A percentile compares a stretch with the other conserved stretches of the same genome.
phyloP scores from a whole-genome alignment of 2,329 filamentous ascomycete species.

The Westerdykella ornata region DNA sequence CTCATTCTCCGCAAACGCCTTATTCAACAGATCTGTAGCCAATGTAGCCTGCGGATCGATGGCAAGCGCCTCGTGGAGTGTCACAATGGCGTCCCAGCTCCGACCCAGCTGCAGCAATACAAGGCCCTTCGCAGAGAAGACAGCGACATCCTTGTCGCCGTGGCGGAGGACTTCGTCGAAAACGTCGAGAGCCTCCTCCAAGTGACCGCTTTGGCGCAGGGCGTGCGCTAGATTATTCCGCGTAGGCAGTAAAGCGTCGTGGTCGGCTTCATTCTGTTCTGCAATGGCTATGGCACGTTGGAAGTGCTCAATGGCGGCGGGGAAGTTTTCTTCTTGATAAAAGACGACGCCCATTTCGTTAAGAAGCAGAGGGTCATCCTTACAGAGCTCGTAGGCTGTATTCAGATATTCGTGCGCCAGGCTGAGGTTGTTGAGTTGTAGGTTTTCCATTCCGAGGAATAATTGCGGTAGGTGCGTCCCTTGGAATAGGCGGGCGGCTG shows the following conservation, averaged over 20 bases:
- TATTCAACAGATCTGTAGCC: slow-evolving; percentile 69
- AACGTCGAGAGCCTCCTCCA: slow-evolving; percentile 65
- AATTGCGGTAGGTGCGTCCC: slow-evolving; percentile 93
- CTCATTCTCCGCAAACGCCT: slow-evolving; percentile 50
- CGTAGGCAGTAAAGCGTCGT: slow-evolving; percentile 73
- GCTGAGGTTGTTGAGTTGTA: slow-evolving; percentile 89
- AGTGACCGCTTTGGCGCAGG: slow-evolving; percentile 63
- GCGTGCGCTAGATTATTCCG: slow-evolving; percentile 87
- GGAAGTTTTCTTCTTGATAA: slow-evolving; percentile 78
- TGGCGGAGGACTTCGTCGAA: slow-evolving; percentile 84
- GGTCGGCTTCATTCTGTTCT: slow-evolving; percentile 72
- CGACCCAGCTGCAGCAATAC: slow-evolving; percentile 72
- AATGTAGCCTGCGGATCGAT: slow-evolving; percentile 74
- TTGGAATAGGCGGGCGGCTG: slow-evolving; percentile 88
- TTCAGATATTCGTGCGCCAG: slow-evolving; percentile 91
- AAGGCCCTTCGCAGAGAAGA: slow-evolving; percentile 78
- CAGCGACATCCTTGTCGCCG: slow-evolving; percentile 68
- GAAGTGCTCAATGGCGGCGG: slow-evolving; percentile 72
- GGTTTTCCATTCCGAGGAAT: slow-evolving; percentile 97
- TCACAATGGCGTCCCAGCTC: slow-evolving; percentile 69
- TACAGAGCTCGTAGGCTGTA: slow-evolving; percentile 76
- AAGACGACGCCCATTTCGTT: slow-evolving; percentile 97
- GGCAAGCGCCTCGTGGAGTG: slow-evolving; percentile 77
- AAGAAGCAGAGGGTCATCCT: slow-evolving; percentile 78
- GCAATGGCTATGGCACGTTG: slow-evolving; percentile 69